Conservation (phyloP, 176 grass and related monocot species). For the Tuctoria greenei region DNA sequence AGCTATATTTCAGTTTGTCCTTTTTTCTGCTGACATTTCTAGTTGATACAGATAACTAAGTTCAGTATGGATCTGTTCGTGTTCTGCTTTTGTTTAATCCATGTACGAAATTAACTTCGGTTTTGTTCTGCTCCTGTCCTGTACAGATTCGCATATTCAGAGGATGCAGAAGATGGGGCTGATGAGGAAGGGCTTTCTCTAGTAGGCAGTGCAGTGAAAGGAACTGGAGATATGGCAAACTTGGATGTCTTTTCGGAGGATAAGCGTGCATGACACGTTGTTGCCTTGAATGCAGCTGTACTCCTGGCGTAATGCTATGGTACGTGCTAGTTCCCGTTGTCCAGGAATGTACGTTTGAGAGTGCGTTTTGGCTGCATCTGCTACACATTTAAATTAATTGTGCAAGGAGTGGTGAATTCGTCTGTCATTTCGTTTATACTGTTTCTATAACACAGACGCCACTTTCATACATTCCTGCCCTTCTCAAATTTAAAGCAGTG, state of each 20-base stretch:
- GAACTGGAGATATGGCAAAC: slow-evolving; percentile 85
- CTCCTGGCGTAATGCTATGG: slow-evolving; percentile 51
- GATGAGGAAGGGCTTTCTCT: slow-evolving; percentile 92
- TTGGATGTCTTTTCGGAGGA: slow-evolving; percentile 87
- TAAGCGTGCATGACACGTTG: slow-evolving; percentile 69
- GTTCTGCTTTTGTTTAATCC: not conserved
- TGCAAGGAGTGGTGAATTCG: not conserved
- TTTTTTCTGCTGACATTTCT: not conserved
- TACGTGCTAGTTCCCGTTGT: slow-evolving; percentile 35
- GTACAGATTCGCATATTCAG: slow-evolving; percentile 86
- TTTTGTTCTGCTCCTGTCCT: not conserved
- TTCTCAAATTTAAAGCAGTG: not conserved
- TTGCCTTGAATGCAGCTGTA: slow-evolving; percentile 33
- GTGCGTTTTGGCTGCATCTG: not conserved
- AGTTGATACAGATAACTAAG: not conserved
- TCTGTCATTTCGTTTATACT: slow-evolving; percentile 9
- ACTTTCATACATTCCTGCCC: not conserved
- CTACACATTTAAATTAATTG: not conserved
- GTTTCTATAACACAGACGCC: not conserved
- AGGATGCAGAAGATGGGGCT: slow-evolving; percentile 80
- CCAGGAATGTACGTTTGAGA: not conserved
- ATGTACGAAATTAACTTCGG: not conserved
- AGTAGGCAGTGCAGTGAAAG: slow-evolving; percentile 66
- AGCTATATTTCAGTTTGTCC: not conserved
- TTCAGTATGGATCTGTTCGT: not conserved